These are phyloP conservation scores for Alternaria arborescens DNA, from an alignment of 2,329 filamentous ascomycete genomes.

Conservation along the genomic window DNA sequence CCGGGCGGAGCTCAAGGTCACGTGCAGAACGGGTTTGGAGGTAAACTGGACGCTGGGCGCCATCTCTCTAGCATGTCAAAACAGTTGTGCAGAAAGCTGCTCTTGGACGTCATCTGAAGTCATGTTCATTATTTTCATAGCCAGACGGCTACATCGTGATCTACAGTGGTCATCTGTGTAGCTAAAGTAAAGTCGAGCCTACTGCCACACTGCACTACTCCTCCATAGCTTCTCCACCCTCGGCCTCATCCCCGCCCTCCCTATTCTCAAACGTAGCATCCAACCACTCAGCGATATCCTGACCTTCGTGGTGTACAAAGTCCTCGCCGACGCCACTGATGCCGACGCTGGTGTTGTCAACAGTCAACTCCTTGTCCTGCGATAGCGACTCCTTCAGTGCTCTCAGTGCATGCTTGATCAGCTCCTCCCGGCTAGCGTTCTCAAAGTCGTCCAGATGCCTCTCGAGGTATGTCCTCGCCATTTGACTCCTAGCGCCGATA, in stretches of 20 bases:
- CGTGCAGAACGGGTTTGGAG: constrained; percentile 19
- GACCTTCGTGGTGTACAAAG: constrained; percentile 90
- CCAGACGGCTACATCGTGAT: constrained; percentile 17
- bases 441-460: constrained; percentile 86
- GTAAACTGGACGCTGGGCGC: too few species aligned
- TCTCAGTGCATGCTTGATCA: constrained; percentile 88
- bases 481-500: constrained; percentile 94
- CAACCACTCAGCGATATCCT: constrained; percentile 85
- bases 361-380: constrained; percentile 96
- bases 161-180: constrained; percentile 1
- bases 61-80: too few species aligned
- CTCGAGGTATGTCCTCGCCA: constrained; percentile 97
- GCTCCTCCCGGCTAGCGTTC: constrained; percentile 78
- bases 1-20: constrained; percentile 39
- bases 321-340: constrained; percentile 80
- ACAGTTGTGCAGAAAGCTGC: too few species aligned
- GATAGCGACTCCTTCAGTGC: constrained; percentile 95
- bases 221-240: constrained; percentile 62
- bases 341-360: constrained; percentile 95
- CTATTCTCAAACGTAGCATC: constrained; percentile 69
- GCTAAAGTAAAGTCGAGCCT: neutral
- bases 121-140: constrained; percentile 38
- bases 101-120: neutral
- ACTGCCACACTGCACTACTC: neutral
- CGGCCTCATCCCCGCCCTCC: constrained; percentile 48